Conservation (phyloP, 495 filamentous ascomycete species). For the Chaetomium fimeti region DNA sequence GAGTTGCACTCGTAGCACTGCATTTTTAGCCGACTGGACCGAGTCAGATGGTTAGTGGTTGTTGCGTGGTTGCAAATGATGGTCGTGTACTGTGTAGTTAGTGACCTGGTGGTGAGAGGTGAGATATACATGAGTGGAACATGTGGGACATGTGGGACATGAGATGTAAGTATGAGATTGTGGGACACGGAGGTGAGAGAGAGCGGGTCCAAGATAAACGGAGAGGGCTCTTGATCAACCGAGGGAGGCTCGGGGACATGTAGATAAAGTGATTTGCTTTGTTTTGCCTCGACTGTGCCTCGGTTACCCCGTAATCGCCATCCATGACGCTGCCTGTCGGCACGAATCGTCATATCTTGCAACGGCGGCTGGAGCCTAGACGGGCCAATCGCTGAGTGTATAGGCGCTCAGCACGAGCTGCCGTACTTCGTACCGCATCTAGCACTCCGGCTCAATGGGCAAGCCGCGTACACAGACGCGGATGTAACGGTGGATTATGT, state of each 20-base stretch:
- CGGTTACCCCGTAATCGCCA: background rate
- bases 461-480: conserved; percentile 15
- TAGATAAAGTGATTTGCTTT: background rate
- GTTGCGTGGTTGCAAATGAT: background rate
- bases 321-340: conserved; percentile 1
- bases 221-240: background rate
- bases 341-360: background rate
- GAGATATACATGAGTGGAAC: too few species aligned
- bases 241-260: background rate
- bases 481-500: conserved; percentile 21
- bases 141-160: too few species aligned
- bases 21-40: too few species aligned
- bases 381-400: conserved; percentile 10
- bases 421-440: too few species aligned
- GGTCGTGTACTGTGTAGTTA: too few species aligned
- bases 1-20: too few species aligned
- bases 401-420: background rate
- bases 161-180: too few species aligned
- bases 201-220: background rate
- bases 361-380: conserved; percentile 1
- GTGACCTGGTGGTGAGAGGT: too few species aligned
- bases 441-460: conserved; percentile 21
- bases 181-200: too few species aligned
- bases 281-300: conserved; percentile 3
- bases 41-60: too few species aligned